Evolutionary conservation across 768 basidiomycete species (phyloP), one percentile per base, ranked within the genome.

Genomic region (Dictyophora rubrovolvata): DNA sequence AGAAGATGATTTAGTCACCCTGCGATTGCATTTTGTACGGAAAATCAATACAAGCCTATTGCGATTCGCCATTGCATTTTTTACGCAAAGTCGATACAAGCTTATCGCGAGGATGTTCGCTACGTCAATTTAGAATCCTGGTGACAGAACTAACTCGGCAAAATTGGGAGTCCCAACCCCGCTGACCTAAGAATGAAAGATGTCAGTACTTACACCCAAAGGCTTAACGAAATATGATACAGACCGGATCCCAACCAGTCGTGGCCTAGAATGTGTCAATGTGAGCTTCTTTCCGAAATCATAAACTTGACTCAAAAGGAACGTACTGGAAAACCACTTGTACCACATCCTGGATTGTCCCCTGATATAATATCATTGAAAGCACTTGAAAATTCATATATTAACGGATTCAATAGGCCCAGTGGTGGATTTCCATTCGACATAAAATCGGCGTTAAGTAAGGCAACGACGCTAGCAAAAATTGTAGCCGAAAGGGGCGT

Each of bases 371-470:
- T 64, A 59, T 69, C 69, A 55, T 66, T 67, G 48, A 69, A 54
- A 36, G 63, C 65, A 18, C 50, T 50, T 42, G 61, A 48, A 54
- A 64, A 65, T 22, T 49, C 9, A 57, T 73, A 73, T 59, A 73
- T 59, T 67, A 69, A 71, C 48, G 72, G 71, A 64, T 73, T 73
- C 59, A 73, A 58, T 66, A 72, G 74, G 1, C 72, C 73, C 21
- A 73, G 66, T 17, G 65, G 60, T 10, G 63, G 49, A 56, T 66
- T 66, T 36, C 70, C 70, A 5, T 61, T 60, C 11, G 65, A 64
- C 28, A 66, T 54, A 28, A 71, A 71, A 52, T 65, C 53, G 61
- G 69, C 72, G 59, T 73, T 74, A 28, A 73, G 59, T 36, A 74
- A 66, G 47, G 69, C 58, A 55, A 73, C 62, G 54, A 71, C 63